Evolutionary conservation across 1,284 basidiomycete species (phyloP), one percentile per base, ranked within the genome.

Genomic region (Fomitopsis schrenkii): DNA sequence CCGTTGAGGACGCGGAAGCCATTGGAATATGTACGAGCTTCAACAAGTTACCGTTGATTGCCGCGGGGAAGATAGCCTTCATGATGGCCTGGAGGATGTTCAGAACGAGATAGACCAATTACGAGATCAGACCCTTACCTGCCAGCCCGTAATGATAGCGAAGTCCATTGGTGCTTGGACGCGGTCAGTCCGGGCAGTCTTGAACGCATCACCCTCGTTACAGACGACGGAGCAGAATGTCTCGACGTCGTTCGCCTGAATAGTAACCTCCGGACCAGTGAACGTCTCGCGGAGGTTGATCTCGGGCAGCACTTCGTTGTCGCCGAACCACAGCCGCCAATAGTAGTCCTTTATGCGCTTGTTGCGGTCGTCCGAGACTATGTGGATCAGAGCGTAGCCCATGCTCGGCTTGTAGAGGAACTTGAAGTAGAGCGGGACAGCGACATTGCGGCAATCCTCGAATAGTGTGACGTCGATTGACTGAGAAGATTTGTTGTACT

Each of bases 21-120:
- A 75, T 99, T 99, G 44, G 94, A 94, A 99, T 85, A 75, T 99
- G 97, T 46, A 99, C 97, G 33, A 98, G 89, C 76, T 95, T 95
- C 69, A 99, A 83, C 35, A 99, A 77, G 74, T 98, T 95, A 0
- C 95, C 96, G 66, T 97, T 91, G 69, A 98, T 93, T 9, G 86
- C 77, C 22, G 83, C 73, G 17, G 96, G 96, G 87, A 97, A 98
- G 75, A 98, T 95, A 1, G 95, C 88, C 75, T 93, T 94, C 90
- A 98, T 98, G 76, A 97, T 97, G 9, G 95, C 92, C 92, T 96
- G 41, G 50, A 58, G 41, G 33, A 14, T 38, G 57, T 41, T 63
- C 17, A 64, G 58, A 58, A 52, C 64, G 59, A n/a, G 7, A 40
- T 2, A 61, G 26, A 33, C 35, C 35, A 38, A 19, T 52, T 41